Evolutionary conservation across 805 yeast species (phyloP), one percentile per base, ranked within the genome.

Genomic region (Metschnikowia vanudenii): DNA sequence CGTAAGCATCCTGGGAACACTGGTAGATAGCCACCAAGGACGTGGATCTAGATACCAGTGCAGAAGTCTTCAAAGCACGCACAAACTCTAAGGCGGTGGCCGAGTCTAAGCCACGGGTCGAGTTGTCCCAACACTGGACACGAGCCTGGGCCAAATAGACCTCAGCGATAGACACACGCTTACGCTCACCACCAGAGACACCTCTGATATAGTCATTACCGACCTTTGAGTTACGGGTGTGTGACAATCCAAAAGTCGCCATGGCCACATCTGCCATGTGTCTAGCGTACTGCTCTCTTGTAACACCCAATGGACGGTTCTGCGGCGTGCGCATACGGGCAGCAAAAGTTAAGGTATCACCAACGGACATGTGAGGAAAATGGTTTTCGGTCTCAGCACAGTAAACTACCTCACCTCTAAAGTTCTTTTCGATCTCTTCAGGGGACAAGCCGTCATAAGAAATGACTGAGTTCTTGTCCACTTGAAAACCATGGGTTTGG

Each of bases 181-280:
- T 82, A 53, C 87, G 67, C 66, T 82, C 85, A 63, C 88, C 88
- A 55, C 88, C 88, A 20, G 85, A 81, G 38, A 82, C 79, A 61
- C 88, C 88, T 60, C 85, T 71, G 13, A 82, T 79, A 49, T 68
- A 79, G 54, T 81, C 84, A 56, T 80, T 75, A 60, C 86, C 87
- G 37, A 81, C 85, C 50, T 74, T 76, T 32, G 85, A 77, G 53
- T 80, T 65, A 45, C 71, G 62, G 7, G 82, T 80, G 55, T 80
- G 84, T 11, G 74, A 65, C 52, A 75, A 64, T 46, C 85, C 85
- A 52, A 63, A 71, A 2, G 71, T 68, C n/a, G 75, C 74, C 73
- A 69, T 66, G 37, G 62, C 63, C 19, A 70, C 73, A 39, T 62
- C 59, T 16, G 72, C 64, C 71, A 68, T 62, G 54, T 69, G 74